A percentile compares a stretch with the other conserved stretches of the same genome.
These are phyloP conservation scores for Aspergillus sp. DNA, from an alignment of 2,329 filamentous ascomycete genomes.

Conservation along the genomic window DNA sequence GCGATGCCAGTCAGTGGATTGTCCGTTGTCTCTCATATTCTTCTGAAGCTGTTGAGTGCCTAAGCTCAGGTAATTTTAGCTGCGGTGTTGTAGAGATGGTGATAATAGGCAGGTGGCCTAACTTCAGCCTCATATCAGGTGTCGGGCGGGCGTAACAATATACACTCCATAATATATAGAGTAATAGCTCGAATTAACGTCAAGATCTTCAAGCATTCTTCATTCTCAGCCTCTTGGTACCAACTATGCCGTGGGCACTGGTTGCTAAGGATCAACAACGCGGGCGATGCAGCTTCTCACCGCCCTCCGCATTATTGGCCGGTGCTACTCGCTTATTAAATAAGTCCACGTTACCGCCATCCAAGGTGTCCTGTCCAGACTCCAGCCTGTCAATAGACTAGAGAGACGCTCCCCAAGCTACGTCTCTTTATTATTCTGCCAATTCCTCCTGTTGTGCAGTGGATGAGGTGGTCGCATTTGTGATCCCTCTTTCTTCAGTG, in stretches of 20 bases:
- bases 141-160: neutral
- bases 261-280: neutral
- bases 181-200: neutral
- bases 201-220: neutral
- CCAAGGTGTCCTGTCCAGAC: slow-evolving; percentile 29
- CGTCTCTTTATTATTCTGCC: slow-evolving; percentile 23
- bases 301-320: slow-evolving; percentile 34
- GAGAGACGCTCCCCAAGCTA: slow-evolving; percentile 25
- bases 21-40: neutral
- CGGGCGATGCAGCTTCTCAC: slow-evolving; percentile 22
- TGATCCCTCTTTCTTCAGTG: slow-evolving; percentile 29
- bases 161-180: neutral
- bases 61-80: neutral
- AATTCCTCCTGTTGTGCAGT: slow-evolving; percentile 25
- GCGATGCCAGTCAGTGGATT: neutral
- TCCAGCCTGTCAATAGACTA: slow-evolving; percentile 19
- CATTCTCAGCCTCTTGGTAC: neutral
- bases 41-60: neutral
- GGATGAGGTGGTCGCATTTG: slow-evolving; percentile 34
- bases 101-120: neutral
- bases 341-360: slow-evolving; percentile 39
- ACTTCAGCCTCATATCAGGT: neutral
- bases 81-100: neutral
- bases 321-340: slow-evolving; percentile 37
- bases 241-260: neutral